These are phyloP conservation scores for Penicillium soppii DNA, from an alignment of 495 filamentous ascomycete genomes.

Conservation along the genomic window DNA sequence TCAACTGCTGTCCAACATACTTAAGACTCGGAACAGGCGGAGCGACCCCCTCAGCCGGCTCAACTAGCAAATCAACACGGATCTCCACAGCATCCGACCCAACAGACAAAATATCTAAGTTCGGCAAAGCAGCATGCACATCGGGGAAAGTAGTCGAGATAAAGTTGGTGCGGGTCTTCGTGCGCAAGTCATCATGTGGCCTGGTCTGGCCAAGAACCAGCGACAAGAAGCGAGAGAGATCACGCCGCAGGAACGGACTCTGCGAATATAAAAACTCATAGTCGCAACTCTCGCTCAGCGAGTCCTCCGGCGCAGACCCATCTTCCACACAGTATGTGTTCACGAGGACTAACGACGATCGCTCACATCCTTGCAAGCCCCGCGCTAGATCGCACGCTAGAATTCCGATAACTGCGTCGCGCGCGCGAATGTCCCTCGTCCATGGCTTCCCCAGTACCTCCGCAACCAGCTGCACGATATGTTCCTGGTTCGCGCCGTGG, in stretches of 20 bases:
- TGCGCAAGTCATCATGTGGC: constrained; percentile 71
- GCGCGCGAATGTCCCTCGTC: constrained; percentile 48
- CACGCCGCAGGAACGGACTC: constrained; percentile 67
- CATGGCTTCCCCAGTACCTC: constrained; percentile 68
- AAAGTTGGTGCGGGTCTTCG: constrained; percentile 73
- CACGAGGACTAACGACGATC: constrained; percentile 56
- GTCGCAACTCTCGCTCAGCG: constrained; percentile 64
- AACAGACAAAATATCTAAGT: constrained; percentile 80
- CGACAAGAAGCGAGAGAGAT: constrained; percentile 72
- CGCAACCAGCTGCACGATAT: constrained; percentile 65
- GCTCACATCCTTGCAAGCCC: constrained; percentile 49
- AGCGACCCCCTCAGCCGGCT: constrained; percentile 56
- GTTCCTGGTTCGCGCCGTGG: constrained; percentile 59
- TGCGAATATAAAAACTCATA: constrained; percentile 82
- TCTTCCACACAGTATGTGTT: constrained; percentile 72
- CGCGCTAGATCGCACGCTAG: constrained; percentile 49
- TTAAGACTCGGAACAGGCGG: constrained; percentile 69
- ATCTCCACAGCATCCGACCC: constrained; percentile 82
- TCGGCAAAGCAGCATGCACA: constrained; percentile 77
- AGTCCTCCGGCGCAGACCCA: constrained; percentile 62
- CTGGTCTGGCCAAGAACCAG: constrained; percentile 73
- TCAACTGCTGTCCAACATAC: constrained; percentile 82
- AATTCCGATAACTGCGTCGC: constrained; percentile 58
- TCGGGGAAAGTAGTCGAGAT: constrained; percentile 87
- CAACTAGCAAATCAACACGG: constrained; percentile 76